phyloP scores from a whole-genome alignment of 345 rosid genomes.

The Nasturtium officinale region DNA sequence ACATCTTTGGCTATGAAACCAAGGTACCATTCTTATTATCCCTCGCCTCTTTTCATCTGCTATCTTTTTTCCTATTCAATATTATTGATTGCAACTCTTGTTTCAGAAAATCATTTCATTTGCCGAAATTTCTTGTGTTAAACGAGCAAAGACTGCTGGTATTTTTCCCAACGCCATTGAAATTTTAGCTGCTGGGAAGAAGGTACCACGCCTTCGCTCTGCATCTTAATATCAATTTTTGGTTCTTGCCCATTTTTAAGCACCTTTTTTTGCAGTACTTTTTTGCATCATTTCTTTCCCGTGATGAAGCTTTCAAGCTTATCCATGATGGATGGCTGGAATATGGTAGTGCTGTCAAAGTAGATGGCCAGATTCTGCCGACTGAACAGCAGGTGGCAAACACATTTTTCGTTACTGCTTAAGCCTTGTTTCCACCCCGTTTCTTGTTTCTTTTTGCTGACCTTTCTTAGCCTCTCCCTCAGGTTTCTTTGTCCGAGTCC shows the following conservation, averaged over 20 bases:
- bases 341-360: slow-evolving; percentile 46
- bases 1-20: slow-evolving; percentile 98
- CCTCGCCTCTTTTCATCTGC: neutral
- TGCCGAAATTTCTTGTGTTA: slow-evolving; percentile 67
- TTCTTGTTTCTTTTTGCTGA: slow-evolving; percentile 17
- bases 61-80: slow-evolving; percentile 13
- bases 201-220: slow-evolving; percentile 54
- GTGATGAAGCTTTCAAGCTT: slow-evolving; percentile 80
- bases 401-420: slow-evolving; percentile 20
- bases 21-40: slow-evolving; percentile 55
- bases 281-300: slow-evolving; percentile 78
- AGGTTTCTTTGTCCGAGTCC: slow-evolving; percentile 63
- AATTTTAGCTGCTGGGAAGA: slow-evolving; percentile 76
- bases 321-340: slow-evolving; percentile 70
- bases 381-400: neutral
- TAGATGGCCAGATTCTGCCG: slow-evolving; percentile 59
- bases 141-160: slow-evolving; percentile 94
- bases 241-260: slow-evolving; percentile 32
- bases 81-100: slow-evolving; percentile 28
- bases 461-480: slow-evolving; percentile 25
- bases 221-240: neutral
- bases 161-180: slow-evolving; percentile 96
- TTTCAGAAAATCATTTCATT: slow-evolving; percentile 79
- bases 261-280: slow-evolving; percentile 59
- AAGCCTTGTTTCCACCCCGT: slow-evolving; percentile 15